A percentile compares a stretch with the other conserved stretches of the same genome.
Conservation (phyloP, 2,329 filamentous ascomycete species). For the Venturia aucupariae region DNA sequence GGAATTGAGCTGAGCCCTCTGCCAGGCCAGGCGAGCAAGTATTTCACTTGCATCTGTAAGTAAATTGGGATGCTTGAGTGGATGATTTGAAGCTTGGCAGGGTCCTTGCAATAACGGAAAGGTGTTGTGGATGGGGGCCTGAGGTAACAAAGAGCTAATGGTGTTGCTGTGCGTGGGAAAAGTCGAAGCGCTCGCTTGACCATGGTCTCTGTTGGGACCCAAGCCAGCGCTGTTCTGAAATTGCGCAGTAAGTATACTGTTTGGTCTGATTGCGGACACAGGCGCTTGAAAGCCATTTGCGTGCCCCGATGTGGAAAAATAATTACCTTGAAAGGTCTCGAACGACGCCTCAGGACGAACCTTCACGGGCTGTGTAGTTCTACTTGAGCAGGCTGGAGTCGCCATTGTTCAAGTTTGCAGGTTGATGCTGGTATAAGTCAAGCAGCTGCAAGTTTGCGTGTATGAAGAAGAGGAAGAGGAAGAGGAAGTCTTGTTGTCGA, state of each 20-base stretch:
- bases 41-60: background rate
- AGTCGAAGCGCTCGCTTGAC: background rate
- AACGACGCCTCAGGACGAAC: background rate
- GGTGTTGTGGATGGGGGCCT: background rate
- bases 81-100: background rate
- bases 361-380: background rate
- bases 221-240: background rate
- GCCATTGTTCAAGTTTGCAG: background rate
- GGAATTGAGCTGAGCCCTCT: background rate
- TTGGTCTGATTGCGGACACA: background rate
- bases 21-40: background rate
- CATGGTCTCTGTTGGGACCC: background rate
- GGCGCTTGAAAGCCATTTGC: background rate
- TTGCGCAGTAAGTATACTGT: background rate
- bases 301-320: background rate
- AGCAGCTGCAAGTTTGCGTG: background rate
- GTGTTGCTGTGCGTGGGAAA: background rate
- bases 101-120: background rate
- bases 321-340: background rate
- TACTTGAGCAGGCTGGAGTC: background rate
- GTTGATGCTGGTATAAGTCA: background rate
- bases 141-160: background rate
- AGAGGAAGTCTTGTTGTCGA: background rate
- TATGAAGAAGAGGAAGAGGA: background rate
- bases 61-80: background rate